Evolutionary conservation across 345 rosid genomes (phyloP), one percentile per base, ranked within the genome.

Genomic region (Syzygium oleosum): DNA sequence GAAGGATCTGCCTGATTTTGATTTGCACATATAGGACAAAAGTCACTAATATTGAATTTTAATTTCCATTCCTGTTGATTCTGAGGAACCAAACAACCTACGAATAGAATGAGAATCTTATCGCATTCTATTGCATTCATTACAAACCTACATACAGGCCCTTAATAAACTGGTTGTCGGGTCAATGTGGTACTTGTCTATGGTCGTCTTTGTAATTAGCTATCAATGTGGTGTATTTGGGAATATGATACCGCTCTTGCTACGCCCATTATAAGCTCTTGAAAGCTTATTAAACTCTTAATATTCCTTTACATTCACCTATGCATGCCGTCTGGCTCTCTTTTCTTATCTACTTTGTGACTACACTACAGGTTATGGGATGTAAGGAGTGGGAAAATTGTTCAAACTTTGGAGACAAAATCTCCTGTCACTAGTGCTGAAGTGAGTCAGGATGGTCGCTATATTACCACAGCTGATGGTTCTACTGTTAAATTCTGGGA

Each of bases 401-500:
- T 97, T 90, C 96, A 90, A 84, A 97, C 96, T 38, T 94, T 97
- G 85, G 99, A 95, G 88, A 97, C 99, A 49, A 93, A 91, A 87
- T 96, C 93, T 56, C 94, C 99, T 58, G 99, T 96, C 84, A 97
- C 99, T 52, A 95, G 98, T 90, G 95, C 98, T 87, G 99, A 97
- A 94, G 99, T 95, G 88, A 95, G 99, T 91, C 99, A 87, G 91
- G 98, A 96, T 91, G 98, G 98, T 78, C 95, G 97, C 51, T 96
- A 95, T 90, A 97, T 97, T 88, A 97, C 99, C 17, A 97, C 99
- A 84, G 97, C 98, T 77, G 98, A 97, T 87, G 99, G 98, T 73
- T 94, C 98, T 53, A 95, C 95, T 41, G 97, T 97, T 88, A 96
- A 97, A 91, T 97, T 97, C 88, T 97, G 99, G 99, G 99, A 97